These are phyloP conservation scores for Cadophora luteo-olivacea DNA, from an alignment of 2,329 filamentous ascomycete genomes.

Conservation along the genomic window DNA sequence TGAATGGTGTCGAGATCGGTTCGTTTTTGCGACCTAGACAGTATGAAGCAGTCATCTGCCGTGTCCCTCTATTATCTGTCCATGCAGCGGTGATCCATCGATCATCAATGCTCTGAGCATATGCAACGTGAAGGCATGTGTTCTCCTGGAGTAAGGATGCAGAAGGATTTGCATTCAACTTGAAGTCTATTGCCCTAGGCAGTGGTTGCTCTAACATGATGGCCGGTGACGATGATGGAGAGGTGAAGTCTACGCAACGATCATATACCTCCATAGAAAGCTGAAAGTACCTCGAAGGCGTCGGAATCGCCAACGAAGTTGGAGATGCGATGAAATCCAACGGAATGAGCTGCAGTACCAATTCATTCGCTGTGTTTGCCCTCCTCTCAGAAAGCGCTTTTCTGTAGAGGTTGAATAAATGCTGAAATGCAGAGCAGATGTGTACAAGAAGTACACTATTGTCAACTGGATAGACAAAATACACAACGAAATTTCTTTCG, in stretches of 20 bases:
- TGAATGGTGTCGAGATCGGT: slow-evolving; percentile 58
- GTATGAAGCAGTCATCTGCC: slow-evolving; percentile 77
- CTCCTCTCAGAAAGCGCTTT: slow-evolving; percentile 56
- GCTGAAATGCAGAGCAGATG: slow-evolving; percentile 76
- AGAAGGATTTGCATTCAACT: slow-evolving; percentile 70
- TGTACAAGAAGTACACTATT: slow-evolving; percentile 68
- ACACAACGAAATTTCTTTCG: slow-evolving; percentile 72
- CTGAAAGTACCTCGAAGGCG: slow-evolving; percentile 62
- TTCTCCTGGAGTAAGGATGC: slow-evolving; percentile 79
- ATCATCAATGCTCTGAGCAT: slow-evolving; percentile 76
- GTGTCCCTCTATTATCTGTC: slow-evolving; percentile 78
- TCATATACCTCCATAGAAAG: slow-evolving; percentile 81
- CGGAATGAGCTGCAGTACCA: slow-evolving; percentile 81
- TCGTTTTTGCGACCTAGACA: slow-evolving; percentile 68
- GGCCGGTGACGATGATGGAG: slow-evolving; percentile 68
- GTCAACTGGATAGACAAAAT: slow-evolving; percentile 74
- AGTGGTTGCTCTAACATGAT: slow-evolving; percentile 74
- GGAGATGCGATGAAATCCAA: slow-evolving; percentile 70
- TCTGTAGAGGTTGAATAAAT: slow-evolving; percentile 71
- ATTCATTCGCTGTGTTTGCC: slow-evolving; percentile 59
- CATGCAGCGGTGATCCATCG: slow-evolving; percentile 82
- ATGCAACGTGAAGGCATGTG: slow-evolving; percentile 80
- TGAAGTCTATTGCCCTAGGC: slow-evolving; percentile 78
- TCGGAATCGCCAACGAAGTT: slow-evolving; percentile 66
- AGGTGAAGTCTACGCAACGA: slow-evolving; percentile 67